Evolutionary conservation across 495 filamentous ascomycete genomes (phyloP).

Genomic region (Neurospora sp.): DNA sequence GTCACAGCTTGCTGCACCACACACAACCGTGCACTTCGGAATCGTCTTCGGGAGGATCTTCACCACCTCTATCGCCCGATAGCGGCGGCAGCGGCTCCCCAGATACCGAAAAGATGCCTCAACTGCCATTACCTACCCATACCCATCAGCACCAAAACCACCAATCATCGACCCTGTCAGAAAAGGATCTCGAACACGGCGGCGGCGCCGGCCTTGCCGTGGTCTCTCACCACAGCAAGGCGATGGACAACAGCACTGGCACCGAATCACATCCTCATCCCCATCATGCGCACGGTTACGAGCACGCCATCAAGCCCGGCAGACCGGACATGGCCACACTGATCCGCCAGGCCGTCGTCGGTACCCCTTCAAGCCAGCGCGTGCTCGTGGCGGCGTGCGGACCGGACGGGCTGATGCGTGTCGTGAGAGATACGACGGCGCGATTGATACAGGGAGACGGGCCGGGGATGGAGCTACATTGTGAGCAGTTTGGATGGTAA

Average conservation of each 20-base stretch:
- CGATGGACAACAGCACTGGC: constrained; percentile 3
- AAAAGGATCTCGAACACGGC: constrained; percentile 10
- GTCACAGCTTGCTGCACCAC: neutral
- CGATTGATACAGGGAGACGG: constrained; percentile 36
- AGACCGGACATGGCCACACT: constrained; percentile 32
- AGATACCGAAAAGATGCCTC: constrained; percentile 15
- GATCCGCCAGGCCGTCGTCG: constrained; percentile 31
- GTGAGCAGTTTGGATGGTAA: constrained; percentile 47
- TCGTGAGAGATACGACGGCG: constrained; percentile 41
- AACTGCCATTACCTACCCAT: constrained; percentile 1
- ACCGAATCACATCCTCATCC: neutral
- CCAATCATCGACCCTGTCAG: neutral
- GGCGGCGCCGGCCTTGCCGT: neutral
- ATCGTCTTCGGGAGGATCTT: constrained; percentile 12
- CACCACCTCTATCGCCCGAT: constrained; percentile 11
- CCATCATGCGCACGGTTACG: neutral
- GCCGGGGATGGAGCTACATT: constrained; percentile 43
- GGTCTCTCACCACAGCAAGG: constrained; percentile 6
- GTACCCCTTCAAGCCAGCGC: constrained; percentile 27
- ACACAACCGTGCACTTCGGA: neutral
- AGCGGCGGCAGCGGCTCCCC: neutral
- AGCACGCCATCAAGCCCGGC: constrained; percentile 22
- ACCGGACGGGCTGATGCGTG: constrained; percentile 36
- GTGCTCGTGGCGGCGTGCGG: constrained; percentile 44
- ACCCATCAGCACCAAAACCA: neutral